These are phyloP conservation scores for Myrica gale DNA, from an alignment of 306 rosid genomes.

Conservation along the genomic window DNA sequence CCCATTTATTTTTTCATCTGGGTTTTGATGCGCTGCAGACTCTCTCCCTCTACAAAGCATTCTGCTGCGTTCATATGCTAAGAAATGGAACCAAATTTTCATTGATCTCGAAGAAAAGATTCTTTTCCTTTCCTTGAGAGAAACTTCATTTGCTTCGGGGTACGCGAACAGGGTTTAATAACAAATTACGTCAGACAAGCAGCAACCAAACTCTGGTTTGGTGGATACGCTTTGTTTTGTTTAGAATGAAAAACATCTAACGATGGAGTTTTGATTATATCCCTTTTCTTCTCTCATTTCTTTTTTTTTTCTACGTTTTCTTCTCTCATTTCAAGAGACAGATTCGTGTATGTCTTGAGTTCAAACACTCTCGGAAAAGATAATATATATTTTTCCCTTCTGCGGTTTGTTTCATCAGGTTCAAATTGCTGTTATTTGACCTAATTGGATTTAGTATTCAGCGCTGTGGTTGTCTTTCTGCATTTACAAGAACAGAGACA, in stretches of 20 bases:
- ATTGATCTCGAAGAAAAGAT: constrained; percentile 40
- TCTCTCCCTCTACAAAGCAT: not conserved
- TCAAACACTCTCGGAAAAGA: not conserved
- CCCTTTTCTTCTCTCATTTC: not conserved
- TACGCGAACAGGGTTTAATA: not conserved
- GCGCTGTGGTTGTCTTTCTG: not conserved
- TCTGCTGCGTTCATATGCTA: constrained; percentile 1
- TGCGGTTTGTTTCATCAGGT: not conserved
- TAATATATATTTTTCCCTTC: not conserved
- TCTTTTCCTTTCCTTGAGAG: constrained; percentile 32
- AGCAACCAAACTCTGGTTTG: not conserved
- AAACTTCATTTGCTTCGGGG: constrained; percentile 33
- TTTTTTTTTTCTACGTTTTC: no score
- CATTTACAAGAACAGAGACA: constrained; percentile 24
- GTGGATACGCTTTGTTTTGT: not conserved
- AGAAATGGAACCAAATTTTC: constrained; percentile 18
- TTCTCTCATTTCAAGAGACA: not conserved
- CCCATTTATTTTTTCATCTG: constrained; percentile 18
- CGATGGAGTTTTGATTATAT: not conserved
- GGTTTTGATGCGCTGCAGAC: constrained; percentile 27
- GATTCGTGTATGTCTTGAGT: not conserved
- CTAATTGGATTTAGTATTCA: not conserved
- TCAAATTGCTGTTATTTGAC: constrained; percentile 20
- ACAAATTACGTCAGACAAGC: not conserved
- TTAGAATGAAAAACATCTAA: constrained; percentile 1